Evolutionary conservation across 176 grass and related monocot genomes (phyloP).

Genomic region (Oryza nivara): DNA sequence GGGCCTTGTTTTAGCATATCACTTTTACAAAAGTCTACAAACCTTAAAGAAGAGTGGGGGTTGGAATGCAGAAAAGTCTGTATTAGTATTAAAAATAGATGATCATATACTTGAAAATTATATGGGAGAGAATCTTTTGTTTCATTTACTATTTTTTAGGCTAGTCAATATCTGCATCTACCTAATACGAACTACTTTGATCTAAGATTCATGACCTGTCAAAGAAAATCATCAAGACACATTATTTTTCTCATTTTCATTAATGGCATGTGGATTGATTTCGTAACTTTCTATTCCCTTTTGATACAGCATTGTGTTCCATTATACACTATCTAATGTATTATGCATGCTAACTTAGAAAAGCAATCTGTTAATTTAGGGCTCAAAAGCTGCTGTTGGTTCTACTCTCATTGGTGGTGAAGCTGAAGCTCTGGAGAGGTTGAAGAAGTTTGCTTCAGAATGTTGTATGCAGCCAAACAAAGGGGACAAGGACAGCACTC

Average conservation of each 20-base stretch:
- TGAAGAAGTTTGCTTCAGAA: constrained; percentile 88
- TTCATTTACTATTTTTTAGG: background rate
- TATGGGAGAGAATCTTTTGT: background rate
- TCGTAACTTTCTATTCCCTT: background rate
- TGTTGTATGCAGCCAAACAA: constrained; percentile 67
- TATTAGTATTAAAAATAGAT: background rate
- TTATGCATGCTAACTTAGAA: background rate
- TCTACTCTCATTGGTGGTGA: constrained; percentile 85
- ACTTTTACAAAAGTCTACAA: background rate
- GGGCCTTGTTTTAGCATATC: background rate
- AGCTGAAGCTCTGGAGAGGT: constrained; percentile 75
- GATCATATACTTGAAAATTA: background rate
- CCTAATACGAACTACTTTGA: background rate
- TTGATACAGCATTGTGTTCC: background rate
- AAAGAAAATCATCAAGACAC: background rate
- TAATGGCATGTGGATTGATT: constrained; percentile 5
- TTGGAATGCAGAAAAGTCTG: background rate
- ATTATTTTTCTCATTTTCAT: background rate
- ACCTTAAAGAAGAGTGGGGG: background rate
- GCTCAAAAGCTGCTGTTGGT: constrained; percentile 60
- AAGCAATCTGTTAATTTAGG: constrained; percentile 50
- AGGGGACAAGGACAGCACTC: constrained; percentile 56
- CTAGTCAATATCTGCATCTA: background rate
- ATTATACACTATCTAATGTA: background rate
- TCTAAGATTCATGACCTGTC: background rate